phyloP scores from a whole-genome alignment of 495 filamentous ascomycete genomes.

The Symbiotaphrina buchneri region DNA sequence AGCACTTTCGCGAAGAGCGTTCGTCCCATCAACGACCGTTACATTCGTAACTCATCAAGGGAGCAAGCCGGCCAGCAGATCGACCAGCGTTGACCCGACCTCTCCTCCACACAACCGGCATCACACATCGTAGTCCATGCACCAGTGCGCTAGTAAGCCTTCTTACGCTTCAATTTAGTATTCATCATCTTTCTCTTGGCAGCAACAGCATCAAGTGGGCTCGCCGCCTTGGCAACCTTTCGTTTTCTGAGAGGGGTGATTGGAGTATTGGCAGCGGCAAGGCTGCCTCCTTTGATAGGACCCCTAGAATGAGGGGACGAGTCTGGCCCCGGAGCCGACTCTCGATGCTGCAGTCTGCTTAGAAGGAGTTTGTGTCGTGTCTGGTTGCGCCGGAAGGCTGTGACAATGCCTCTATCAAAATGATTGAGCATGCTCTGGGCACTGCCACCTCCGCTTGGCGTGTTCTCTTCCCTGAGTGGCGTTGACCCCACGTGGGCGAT shows the following conservation, averaged over 20 bases:
- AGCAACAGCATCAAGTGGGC: not conserved
- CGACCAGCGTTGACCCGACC: too few relatives aligned
- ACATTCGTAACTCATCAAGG: too few relatives aligned
- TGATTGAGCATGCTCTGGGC: constrained; percentile 36
- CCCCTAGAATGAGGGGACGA: constrained; percentile 23
- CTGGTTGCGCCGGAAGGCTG: constrained; percentile 61
- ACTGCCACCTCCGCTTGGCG: constrained; percentile 15
- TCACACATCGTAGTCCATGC: too few relatives aligned
- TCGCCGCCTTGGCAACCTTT: constrained; percentile 15
- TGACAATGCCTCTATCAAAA: constrained; percentile 45
- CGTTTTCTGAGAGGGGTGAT: constrained; percentile 28
- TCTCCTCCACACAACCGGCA: too few relatives aligned
- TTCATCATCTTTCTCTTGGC: constrained; percentile 2
- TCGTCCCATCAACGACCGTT: too few relatives aligned
- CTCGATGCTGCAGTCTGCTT: constrained; percentile 25
- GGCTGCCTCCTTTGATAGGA: constrained; percentile 30
- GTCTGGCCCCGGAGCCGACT: constrained; percentile 10
- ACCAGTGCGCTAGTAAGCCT: too few relatives aligned
- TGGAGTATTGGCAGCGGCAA: constrained; percentile 27
- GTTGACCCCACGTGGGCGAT: constrained; percentile 7
- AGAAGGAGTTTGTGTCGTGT: constrained; percentile 44
- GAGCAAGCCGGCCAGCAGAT: too few relatives aligned
- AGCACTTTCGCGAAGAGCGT: too few relatives aligned
- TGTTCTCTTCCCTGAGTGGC: constrained; percentile 1
- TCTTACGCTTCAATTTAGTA: not conserved